Percentiles rank a stretch among this genome's conserved stretches.
Evolutionary conservation across 371 early-diverging fungal genomes (phyloP).

Genomic region (Mortierella sp.): DNA sequence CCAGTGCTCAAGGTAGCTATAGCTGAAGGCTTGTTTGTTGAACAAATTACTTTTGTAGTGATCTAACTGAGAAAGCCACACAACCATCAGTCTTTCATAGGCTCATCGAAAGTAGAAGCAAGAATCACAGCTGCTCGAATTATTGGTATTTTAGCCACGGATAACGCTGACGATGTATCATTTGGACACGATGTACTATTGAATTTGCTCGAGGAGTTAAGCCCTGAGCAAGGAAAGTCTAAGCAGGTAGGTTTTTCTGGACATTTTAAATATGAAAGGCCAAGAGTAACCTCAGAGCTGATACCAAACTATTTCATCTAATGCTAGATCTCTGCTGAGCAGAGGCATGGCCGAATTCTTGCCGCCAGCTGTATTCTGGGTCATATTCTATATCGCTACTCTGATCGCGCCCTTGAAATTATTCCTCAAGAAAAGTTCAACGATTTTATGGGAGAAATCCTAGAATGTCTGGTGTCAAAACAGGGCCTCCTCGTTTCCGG

Average conservation of each 20-base stretch:
- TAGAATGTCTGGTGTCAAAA: slow-evolving; percentile 60
- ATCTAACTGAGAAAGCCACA: too few species aligned
- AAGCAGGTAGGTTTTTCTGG: too few species aligned
- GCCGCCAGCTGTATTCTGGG: slow-evolving; percentile 77
- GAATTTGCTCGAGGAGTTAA: too few species aligned
- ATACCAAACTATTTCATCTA: background rate
- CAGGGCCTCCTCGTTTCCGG: slow-evolving; percentile 60
- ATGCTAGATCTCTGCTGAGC: slow-evolving; percentile 53
- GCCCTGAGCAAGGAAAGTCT: too few species aligned
- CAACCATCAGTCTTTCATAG: slow-evolving; percentile 58
- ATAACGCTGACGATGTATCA: slow-evolving; percentile 14
- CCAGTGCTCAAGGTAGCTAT: slow-evolving; percentile 66
- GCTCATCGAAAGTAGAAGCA: slow-evolving; percentile 72
- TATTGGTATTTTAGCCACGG: slow-evolving; percentile 80
- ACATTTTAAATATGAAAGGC: background rate
- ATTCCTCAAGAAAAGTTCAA: slow-evolving; percentile 52
- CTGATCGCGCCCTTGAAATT: slow-evolving; percentile 18
- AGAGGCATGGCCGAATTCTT: slow-evolving; percentile 74
- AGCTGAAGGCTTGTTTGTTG: too few species aligned
- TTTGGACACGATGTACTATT: too few species aligned
- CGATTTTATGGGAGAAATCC: slow-evolving; percentile 56
- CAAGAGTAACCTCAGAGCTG: background rate
- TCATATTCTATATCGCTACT: slow-evolving; percentile 70
- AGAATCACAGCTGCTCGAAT: slow-evolving; percentile 75
- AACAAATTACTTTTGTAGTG: background rate